Percentiles rank a stretch among this genome's conserved stretches.
Conservation (phyloP, 805 yeast genomes). For the Candida boidinii region DNA sequence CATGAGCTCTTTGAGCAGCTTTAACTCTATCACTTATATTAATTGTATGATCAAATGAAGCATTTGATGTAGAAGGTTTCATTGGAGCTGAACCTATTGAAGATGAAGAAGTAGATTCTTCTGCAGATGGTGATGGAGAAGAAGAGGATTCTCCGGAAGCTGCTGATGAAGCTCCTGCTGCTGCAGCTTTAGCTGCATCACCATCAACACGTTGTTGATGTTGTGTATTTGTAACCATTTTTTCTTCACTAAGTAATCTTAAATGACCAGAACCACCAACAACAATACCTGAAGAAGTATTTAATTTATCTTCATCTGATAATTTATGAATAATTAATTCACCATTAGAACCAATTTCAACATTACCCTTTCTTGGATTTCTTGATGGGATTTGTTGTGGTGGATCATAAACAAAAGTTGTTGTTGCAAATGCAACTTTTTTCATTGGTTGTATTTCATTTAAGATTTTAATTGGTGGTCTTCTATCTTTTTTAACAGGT, state of each 20-base stretch:
- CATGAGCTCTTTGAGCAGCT: slow-evolving; percentile 21
- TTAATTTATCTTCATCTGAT: slow-evolving; percentile 21
- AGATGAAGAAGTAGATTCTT: not conserved
- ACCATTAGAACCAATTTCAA: slow-evolving; percentile 28
- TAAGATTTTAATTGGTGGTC: slow-evolving; percentile 21
- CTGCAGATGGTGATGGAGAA: no score
- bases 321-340: slow-evolving; percentile 25
- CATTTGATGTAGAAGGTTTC: slow-evolving; percentile 8
- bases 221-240: slow-evolving; percentile 5
- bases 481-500: slow-evolving; percentile 17
- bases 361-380: slow-evolving; percentile 74
- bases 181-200: slow-evolving; percentile 9
- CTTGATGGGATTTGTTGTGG: slow-evolving; percentile 93
- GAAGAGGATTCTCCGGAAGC: not conserved
- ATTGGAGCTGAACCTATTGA: slow-evolving; percentile 5
- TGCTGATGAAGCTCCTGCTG: slow-evolving; percentile 7
- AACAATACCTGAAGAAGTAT: slow-evolving; percentile 57
- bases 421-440: slow-evolving; percentile 72
- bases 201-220: slow-evolving; percentile 10
- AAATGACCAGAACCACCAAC: slow-evolving; percentile 74
- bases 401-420: slow-evolving; percentile 69
- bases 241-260: slow-evolving; percentile 25
- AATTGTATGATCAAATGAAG: slow-evolving; percentile 19
- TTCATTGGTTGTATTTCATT: slow-evolving; percentile 31
- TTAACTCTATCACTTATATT: slow-evolving; percentile 18